Evolutionary conservation across 2,329 filamentous ascomycete genomes (phyloP), one percentile per base, ranked within the genome.

Genomic region (Stachybotrys chlorohalonatus): DNA sequence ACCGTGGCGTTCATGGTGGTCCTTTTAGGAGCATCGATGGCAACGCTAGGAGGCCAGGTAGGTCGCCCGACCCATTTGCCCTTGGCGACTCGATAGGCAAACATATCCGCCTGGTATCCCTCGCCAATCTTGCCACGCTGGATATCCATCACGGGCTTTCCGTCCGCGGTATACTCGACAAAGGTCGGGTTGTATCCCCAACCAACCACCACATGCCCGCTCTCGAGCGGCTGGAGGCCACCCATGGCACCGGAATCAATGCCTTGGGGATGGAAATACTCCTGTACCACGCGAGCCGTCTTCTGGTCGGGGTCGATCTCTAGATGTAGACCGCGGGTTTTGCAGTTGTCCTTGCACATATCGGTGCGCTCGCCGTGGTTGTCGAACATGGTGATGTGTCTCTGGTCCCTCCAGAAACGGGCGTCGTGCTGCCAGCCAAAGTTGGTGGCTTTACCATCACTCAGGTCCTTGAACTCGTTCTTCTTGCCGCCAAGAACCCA

Each of bases 341-440:
- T 52, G 59, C 70, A 70, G 30, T 64, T 56, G 7, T 54, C 51
- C 2, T 52, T 56, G 54, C 69, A 71, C 24, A 56, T 60, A 0
- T 61, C 61, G 2, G 66, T 69, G 4, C 63, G 56, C 58, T 70
- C 65, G 48, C 58, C 64, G 49, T 72, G 69, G 59, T 74, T 73
- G 61, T 73, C 70, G 55, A 73, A 73, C 52, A 73, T 62, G 53
- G 66, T 68, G 52, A 73, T 60, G 47, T 66, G 64, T 11, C 52
- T 60, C 52, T 64, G 61, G 54, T 63, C 56, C 49, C 61, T 60
- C 59, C 63, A 61, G 57, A 70, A 63, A 24, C 66, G 66, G 6
- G 67, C 69, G 52, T 73, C 67, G 57, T 73, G 71, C 59, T 74
- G 70, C 66, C 70, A 73, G 52, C 63, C 61, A 58, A 73, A 70